phyloP scores from a whole-genome alignment of 192 early-diverging fungal species.

The Anaeromyces robustus region DNA sequence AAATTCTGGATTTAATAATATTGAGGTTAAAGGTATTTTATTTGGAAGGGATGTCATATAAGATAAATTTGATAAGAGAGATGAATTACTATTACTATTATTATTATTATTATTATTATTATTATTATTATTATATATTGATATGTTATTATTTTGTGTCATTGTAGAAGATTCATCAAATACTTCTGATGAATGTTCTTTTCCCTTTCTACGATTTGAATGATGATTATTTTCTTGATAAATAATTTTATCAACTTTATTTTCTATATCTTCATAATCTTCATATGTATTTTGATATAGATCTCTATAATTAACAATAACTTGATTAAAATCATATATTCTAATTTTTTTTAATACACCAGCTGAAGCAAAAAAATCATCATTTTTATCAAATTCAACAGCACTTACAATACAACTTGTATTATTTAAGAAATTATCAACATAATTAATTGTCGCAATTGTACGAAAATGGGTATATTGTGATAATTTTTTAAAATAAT shows the following conservation, averaged over 20 bases:
- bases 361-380: slow-evolving; percentile 68
- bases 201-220: background rate
- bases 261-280: background rate
- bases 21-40: background rate
- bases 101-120: background rate
- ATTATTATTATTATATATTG: too few species aligned
- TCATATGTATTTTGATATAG: background rate
- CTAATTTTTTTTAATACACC: slow-evolving; percentile 17
- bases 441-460: slow-evolving; percentile 65
- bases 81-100: background rate
- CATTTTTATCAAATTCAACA: slow-evolving; percentile 88
- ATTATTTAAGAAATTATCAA: slow-evolving; percentile 38
- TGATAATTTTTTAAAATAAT: slow-evolving; percentile 31
- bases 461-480: slow-evolving; percentile 50
- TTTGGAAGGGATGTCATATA: background rate
- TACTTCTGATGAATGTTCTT: too few species aligned
- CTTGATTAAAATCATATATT: background rate
- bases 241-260: background rate
- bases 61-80: background rate
- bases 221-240: background rate
- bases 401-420: slow-evolving; percentile 73
- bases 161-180: too few species aligned
- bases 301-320: background rate
- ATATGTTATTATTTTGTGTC: too few species aligned
- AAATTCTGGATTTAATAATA: background rate